These are phyloP conservation scores for Prunus mira DNA, from an alignment of 306 rosid genomes.

Conservation along the genomic window DNA sequence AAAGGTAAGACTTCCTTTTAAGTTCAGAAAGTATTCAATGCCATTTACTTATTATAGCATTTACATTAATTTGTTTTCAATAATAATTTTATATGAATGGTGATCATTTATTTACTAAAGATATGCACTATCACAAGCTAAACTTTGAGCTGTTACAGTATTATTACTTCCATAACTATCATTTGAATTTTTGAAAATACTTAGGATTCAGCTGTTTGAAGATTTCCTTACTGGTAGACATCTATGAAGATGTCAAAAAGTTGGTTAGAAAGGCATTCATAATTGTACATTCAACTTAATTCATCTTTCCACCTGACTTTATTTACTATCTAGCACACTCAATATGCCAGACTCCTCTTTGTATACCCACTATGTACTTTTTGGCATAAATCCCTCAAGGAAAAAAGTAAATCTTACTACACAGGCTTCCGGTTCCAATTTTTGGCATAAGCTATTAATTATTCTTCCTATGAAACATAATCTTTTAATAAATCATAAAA, in stretches of 20 bases:
- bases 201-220: background rate
- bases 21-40: background rate
- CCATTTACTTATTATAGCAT: background rate
- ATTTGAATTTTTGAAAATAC: background rate
- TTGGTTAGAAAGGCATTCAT: background rate
- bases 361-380: background rate
- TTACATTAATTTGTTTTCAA: background rate
- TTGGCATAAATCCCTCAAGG: background rate
- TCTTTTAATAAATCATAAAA: background rate
- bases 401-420: background rate
- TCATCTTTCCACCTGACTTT: background rate
- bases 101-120: background rate
- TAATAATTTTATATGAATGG: background rate
- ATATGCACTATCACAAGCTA: background rate
- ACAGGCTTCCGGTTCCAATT: slow-evolving; percentile 5
- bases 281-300: background rate
- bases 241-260: background rate
- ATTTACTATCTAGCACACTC: background rate
- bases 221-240: background rate
- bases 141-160: background rate
- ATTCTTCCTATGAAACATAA: background rate
- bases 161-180: background rate
- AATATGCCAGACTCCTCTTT: background rate
- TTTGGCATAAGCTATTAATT: background rate
- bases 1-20: background rate